Base-by-base conservation (phyloP, 169 alveolate species). In the Babesia bigemina region DNA sequence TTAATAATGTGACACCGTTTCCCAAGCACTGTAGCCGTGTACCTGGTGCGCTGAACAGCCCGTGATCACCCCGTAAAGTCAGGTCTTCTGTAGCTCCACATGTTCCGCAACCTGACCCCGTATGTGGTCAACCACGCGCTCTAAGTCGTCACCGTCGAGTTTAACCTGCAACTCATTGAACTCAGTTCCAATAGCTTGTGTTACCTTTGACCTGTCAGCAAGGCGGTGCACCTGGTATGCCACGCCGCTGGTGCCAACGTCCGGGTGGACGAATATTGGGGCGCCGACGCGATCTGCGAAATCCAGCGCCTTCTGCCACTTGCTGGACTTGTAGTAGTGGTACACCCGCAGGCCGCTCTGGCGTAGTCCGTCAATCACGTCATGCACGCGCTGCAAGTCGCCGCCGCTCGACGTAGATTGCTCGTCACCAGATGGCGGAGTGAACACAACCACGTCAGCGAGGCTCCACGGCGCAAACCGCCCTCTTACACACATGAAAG, bases 261-360 rank as follows among this genome's bases (percentile, higher is more conserved):
- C 44, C 0, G 88, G 84, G 55, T 58, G 26, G 12, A 81, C 33
- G 44, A 79, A 42, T 17, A 44, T 44, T 12, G 39, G 11, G 26
- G 81, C 77, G 22, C 62, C 61, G 29, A 44, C 65, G 19, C 62
- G 66, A n/a, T 81, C 85, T 0, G 81, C 88, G 24, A 66, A 72
- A 17, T 70, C 71, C 50, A 81, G 56, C 14, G 74, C 88, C 75
- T 70, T 81, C 4, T 52, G 13, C 72, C 65, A 45, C 78, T 81
- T 81, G 14, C 63, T 21, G 22, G 81, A 55, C 59, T 81, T 70
- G 75, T 72, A 81, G 79, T 81, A 81, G 53, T 81, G 88, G 79
- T 63, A 72, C 17, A 81, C 85, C 17, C 57, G 24, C 26, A 81
- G 17, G 28, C 76, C 69, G 10, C 39, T 28, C 45, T 48, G 45